A percentile compares a stretch with the other conserved stretches of the same genome.
These are phyloP conservation scores for Penicillium subrubescens DNA, from an alignment of 495 filamentous ascomycete genomes.

Conservation along the genomic window DNA sequence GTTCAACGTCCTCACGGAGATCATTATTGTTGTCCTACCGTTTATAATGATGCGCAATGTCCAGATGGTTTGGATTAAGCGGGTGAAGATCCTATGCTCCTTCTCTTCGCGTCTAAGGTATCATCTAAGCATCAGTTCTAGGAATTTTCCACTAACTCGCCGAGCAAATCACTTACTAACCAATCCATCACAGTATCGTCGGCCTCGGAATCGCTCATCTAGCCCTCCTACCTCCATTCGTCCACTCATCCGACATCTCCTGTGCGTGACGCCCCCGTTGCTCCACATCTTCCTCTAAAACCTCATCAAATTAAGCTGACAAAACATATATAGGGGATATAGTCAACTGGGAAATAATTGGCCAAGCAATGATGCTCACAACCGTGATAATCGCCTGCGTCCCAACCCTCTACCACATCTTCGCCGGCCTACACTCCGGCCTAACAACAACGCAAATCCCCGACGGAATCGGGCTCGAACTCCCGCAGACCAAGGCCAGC, in stretches of 20 bases:
- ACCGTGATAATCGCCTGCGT: constrained; percentile 35
- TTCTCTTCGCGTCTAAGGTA: neutral
- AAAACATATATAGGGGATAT: neutral
- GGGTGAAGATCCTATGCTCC: neutral
- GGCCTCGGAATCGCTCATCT: neutral
- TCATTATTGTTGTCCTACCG: neutral
- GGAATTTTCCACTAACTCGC: neutral
- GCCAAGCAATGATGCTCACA: constrained; percentile 32
- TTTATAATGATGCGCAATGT: neutral
- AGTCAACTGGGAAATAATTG: neutral
- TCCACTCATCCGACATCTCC: neutral
- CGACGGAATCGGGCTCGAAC: neutral
- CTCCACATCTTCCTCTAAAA: neutral
- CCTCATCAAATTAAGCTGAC: neutral
- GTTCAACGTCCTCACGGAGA: neutral
- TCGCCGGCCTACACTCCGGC: constrained; percentile 38
- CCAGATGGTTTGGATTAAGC: neutral
- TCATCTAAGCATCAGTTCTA: neutral
- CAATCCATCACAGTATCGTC: neutral
- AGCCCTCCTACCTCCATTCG: neutral
- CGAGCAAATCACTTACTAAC: neutral
- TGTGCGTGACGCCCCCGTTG: neutral
- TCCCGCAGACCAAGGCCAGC: neutral
- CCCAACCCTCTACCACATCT: constrained; percentile 41
- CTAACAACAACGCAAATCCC: constrained; percentile 31